These are phyloP conservation scores for Chytriomyces sp. DNA, from an alignment of 192 early-diverging fungal species.

Conservation along the genomic window DNA sequence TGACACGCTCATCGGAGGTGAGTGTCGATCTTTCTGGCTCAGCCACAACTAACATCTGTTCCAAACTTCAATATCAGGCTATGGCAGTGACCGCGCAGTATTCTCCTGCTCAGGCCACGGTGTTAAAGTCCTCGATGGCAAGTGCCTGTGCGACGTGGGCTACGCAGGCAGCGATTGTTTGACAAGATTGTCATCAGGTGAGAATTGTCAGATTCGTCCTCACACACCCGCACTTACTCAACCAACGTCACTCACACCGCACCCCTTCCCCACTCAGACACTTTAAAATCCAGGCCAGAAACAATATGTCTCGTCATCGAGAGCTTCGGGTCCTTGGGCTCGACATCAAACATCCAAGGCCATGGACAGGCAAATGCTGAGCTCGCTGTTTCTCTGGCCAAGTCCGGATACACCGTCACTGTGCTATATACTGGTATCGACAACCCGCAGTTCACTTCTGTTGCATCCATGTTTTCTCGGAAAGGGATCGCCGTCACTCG, in stretches of 20 bases:
- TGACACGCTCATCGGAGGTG: conserved; percentile 28
- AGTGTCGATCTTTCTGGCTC: background rate
- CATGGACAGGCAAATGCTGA: conserved; percentile 20
- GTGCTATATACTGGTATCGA: conserved; percentile 38
- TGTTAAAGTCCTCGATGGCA: conserved; percentile 27
- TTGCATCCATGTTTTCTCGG: conserved; percentile 14
- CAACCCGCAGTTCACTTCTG: conserved; percentile 29
- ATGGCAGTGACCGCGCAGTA: conserved; percentile 27
- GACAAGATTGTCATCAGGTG: conserved; percentile 1
- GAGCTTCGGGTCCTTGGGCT: conserved; percentile 31
- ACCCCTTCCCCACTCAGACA: conserved; percentile 1
- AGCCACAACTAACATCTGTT: background rate
- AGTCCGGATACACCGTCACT: conserved; percentile 31
- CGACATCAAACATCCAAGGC: conserved; percentile 20
- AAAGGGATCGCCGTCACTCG: conserved; percentile 34
- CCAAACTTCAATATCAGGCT: conserved; percentile 2
- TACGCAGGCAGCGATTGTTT: conserved; percentile 38
- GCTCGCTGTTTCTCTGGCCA: conserved; percentile 31
- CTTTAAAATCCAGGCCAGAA: conserved; percentile 12
- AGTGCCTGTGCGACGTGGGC: conserved; percentile 46
- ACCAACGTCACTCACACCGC: background rate
- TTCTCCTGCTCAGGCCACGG: conserved; percentile 43
- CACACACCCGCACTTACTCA: too few species aligned
- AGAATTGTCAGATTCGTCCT: background rate
- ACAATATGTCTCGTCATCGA: conserved; percentile 44